These are phyloP conservation scores for Ceratorhiza oryzae-sativae DNA, from an alignment of 1,284 basidiomycete genomes.

Conservation along the genomic window DNA sequence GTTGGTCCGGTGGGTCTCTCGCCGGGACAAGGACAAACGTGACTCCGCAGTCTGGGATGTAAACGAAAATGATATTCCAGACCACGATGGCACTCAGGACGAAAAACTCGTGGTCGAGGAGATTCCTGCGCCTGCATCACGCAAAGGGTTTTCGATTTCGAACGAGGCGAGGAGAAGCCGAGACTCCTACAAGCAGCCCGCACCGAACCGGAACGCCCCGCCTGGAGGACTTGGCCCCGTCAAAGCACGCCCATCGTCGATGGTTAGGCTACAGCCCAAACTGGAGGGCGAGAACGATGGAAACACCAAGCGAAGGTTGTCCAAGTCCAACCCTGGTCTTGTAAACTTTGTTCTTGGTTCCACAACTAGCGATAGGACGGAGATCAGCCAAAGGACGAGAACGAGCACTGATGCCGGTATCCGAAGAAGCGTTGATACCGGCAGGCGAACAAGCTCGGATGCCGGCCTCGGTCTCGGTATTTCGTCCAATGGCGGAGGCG, in stretches of 20 bases:
- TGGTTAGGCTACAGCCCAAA: not conserved
- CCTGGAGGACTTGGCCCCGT: not conserved
- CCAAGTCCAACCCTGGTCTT: slow-evolving; percentile 20
- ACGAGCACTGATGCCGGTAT: slow-evolving; percentile 5
- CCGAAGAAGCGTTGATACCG: not conserved
- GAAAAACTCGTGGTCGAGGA: slow-evolving; percentile 6
- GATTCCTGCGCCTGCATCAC: not conserved
- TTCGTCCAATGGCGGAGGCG: slow-evolving; percentile 20
- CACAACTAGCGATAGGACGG: not conserved
- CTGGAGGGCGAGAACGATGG: slow-evolving; percentile 19
- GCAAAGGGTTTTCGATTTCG: slow-evolving; percentile 21
- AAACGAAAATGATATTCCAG: slow-evolving; percentile 7
- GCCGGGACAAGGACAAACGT: not conserved
- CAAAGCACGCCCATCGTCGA: slow-evolving; percentile 8
- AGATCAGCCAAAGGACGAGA: not conserved
- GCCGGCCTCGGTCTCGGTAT: slow-evolving; percentile 4
- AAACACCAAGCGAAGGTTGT: slow-evolving; percentile 19
- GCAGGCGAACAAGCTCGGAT: slow-evolving; percentile 10
- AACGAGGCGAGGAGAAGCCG: slow-evolving; percentile 9
- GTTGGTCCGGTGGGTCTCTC: slow-evolving; percentile 40
- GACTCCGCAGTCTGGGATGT: not conserved
- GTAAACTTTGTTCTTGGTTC: slow-evolving; percentile 2
- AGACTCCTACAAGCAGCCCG: slow-evolving; percentile 6
- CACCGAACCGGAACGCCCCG: not conserved
- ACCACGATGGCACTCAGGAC: not conserved